Conservation (phyloP, 2,329 filamentous ascomycete species). For the Cadophora malorum region DNA sequence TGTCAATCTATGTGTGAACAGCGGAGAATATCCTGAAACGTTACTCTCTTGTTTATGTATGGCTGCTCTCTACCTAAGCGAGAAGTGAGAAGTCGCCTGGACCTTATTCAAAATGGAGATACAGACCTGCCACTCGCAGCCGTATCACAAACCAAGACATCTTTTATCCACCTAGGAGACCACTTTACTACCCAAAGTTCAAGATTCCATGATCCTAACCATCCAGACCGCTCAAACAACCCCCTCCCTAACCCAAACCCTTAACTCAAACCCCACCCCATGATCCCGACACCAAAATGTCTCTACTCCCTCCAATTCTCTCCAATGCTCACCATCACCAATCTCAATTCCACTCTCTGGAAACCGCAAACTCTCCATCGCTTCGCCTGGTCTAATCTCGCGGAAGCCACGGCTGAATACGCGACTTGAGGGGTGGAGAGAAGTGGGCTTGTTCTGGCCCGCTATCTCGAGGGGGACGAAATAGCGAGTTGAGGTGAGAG, state of each 20-base stretch:
- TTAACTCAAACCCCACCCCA: slow-evolving; percentile 26
- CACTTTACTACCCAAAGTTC: too few species aligned
- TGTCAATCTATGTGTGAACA: too few species aligned
- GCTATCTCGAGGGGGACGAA: slow-evolving; percentile 23
- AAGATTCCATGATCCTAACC: too few species aligned
- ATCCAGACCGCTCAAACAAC: not conserved
- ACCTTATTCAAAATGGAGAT: too few species aligned
- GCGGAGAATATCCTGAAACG: too few species aligned
- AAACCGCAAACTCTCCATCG: slow-evolving; percentile 15
- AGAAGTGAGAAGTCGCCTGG: too few species aligned
- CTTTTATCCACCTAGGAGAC: too few species aligned
- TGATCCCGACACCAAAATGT: slow-evolving; percentile 30
- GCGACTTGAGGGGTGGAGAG: slow-evolving; percentile 10
- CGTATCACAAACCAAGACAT: too few species aligned
- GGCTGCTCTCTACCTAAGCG: too few species aligned
- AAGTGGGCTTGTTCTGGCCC: not conserved
- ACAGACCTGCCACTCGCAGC: too few species aligned
- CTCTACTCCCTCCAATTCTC: slow-evolving; percentile 24
- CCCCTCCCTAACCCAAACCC: slow-evolving; percentile 23
- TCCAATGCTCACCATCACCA: slow-evolving; percentile 26
- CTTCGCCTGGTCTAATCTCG: slow-evolving; percentile 13
- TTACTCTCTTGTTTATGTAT: too few species aligned
- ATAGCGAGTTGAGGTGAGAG: slow-evolving; percentile 5
- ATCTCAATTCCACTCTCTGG: slow-evolving; percentile 6
- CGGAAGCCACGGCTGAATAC: slow-evolving; percentile 18